phyloP scores from a whole-genome alignment of 2,329 filamentous ascomycete genomes.

The Didymella glomerata region DNA sequence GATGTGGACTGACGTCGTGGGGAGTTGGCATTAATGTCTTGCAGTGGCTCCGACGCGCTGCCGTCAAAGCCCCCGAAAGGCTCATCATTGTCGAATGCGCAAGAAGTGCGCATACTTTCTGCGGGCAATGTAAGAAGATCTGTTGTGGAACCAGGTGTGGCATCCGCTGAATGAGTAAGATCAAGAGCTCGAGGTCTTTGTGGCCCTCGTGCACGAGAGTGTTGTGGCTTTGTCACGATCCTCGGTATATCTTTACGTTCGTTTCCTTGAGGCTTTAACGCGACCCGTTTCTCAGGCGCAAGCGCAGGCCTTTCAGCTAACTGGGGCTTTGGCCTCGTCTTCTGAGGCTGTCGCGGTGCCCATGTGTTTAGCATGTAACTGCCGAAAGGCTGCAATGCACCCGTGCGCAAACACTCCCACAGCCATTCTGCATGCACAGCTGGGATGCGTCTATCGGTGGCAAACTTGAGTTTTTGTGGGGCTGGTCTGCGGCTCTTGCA shows the following conservation, averaged over 20 bases:
- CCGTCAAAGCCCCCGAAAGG: conserved; percentile 32
- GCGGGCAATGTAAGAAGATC: conserved; percentile 26
- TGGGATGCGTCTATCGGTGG: conserved; percentile 77
- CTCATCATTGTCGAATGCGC: conserved; percentile 25
- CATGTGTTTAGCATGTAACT: conserved; percentile 48
- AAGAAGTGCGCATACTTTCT: conserved; percentile 19
- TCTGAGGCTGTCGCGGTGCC: conserved; percentile 27
- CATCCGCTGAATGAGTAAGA: conserved; percentile 34
- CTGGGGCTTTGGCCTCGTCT: conserved; percentile 22
- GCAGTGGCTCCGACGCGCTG: conserved; percentile 36
- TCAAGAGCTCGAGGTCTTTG: conserved; percentile 36
- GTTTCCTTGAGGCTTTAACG: conserved; percentile 30
- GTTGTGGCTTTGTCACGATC: conserved; percentile 26
- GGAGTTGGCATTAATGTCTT: conserved; percentile 43
- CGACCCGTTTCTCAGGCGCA: conserved; percentile 36
- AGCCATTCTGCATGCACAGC: conserved; percentile 86
- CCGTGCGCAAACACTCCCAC: conserved; percentile 74
- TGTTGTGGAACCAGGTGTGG: conserved; percentile 32
- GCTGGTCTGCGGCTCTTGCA: conserved; percentile 67
- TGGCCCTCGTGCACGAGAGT: conserved; percentile 15
- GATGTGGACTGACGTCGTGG: conserved; percentile 43
- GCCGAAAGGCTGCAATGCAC: conserved; percentile 59
- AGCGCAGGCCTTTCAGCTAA: conserved; percentile 29
- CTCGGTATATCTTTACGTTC: conserved; percentile 35
- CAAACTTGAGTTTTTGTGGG: conserved; percentile 81